Evolutionary conservation across 495 filamentous ascomycete genomes (phyloP).

Genomic region (Platismatia glauca): DNA sequence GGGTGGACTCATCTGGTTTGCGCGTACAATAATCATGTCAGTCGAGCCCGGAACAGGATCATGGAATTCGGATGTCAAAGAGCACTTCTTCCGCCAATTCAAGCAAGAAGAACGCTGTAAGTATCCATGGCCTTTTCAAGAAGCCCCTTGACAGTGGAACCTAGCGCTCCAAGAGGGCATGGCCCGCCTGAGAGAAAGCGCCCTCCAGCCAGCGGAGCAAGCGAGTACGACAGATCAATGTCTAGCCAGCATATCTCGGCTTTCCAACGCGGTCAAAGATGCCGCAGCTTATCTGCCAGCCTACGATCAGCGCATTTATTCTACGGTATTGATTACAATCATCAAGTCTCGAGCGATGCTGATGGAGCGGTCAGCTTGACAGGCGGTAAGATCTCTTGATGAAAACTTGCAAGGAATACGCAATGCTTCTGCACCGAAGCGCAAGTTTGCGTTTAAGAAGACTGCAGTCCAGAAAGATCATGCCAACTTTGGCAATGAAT

Average conservation of each 20-base stretch:
- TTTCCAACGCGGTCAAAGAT: conserved; percentile 63
- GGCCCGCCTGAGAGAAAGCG: conserved; percentile 42
- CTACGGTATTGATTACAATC: conserved; percentile 42
- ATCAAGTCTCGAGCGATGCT: conserved; percentile 4
- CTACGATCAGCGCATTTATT: conserved; percentile 68
- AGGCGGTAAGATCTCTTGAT: conserved; percentile 62
- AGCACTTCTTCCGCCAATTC: conserved; percentile 72
- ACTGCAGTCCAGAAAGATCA: conserved; percentile 40
- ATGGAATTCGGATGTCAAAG: conserved; percentile 47
- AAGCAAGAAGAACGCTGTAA: conserved; percentile 62
- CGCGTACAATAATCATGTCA: not conserved
- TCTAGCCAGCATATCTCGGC: conserved; percentile 53
- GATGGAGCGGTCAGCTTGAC: conserved; percentile 7
- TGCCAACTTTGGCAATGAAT: conserved; percentile 28
- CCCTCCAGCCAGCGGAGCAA: conserved; percentile 47
- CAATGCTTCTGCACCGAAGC: conserved; percentile 49
- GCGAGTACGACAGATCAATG: conserved; percentile 59
- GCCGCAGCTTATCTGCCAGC: conserved; percentile 59
- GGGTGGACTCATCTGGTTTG: not conserved
- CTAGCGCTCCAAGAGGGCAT: conserved; percentile 55
- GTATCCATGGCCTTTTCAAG: conserved; percentile 23
- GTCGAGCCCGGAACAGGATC: not conserved
- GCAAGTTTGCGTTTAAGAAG: conserved; percentile 66
- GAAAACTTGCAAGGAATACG: conserved; percentile 55
- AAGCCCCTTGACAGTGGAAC: not conserved